Conservation (phyloP, 2,329 filamentous ascomycete genomes). For the Fonsecaea multimorphosa region DNA sequence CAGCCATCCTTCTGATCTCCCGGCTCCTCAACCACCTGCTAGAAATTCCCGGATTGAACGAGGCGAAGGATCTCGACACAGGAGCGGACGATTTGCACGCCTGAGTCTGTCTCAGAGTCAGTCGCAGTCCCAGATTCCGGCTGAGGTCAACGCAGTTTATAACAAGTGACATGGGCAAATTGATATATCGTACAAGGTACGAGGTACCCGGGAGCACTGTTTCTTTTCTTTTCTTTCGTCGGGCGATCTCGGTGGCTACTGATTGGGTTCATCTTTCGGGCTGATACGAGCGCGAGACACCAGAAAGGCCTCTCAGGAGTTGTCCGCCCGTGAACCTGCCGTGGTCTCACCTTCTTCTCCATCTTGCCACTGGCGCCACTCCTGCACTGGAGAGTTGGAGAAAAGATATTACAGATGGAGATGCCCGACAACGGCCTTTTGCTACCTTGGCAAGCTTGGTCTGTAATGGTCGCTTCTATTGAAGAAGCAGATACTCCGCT, state of each 20-base stretch:
- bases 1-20: constrained; percentile 22
- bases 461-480: no score
- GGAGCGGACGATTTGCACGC: not conserved
- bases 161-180: not conserved
- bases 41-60: not conserved
- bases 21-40: not conserved
- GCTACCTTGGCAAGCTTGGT: no score
- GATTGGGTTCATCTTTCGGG: not conserved
- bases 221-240: constrained; percentile 6
- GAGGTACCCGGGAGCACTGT: not conserved
- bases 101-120: not conserved
- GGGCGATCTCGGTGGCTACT: not conserved
- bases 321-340: not conserved
- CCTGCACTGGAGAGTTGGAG: not conserved
- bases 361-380: no score
- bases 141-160: not conserved
- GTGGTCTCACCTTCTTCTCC: not conserved
- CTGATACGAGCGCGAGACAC: not conserved
- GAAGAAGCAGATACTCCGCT: no score
- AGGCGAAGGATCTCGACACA: constrained; percentile 1
- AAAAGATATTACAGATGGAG: not conserved
- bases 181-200: not conserved
- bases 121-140: not conserved
- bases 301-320: not conserved
- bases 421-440: not conserved